Conservation (phyloP, 768 basidiomycete genomes). For the Xerocomellus chrysenteron region DNA sequence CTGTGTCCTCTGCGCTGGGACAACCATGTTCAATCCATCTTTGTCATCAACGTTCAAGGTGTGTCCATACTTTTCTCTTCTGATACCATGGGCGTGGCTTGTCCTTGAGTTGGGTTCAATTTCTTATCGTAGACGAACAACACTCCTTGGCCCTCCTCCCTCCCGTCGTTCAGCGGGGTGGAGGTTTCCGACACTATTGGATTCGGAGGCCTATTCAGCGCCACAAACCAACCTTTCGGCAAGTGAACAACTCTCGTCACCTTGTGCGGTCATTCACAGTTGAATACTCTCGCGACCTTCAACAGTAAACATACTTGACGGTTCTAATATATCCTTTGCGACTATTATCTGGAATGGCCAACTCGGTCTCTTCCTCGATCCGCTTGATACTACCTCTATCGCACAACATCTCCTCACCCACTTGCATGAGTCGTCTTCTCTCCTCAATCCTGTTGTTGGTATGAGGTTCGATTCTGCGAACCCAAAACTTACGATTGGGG, state of each 20-base stretch:
- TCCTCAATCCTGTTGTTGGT: conserved; percentile 32
- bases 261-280: neutral
- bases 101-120: neutral
- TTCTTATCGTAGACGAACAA: conserved; percentile 14
- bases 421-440: conserved; percentile 19
- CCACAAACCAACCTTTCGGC: conserved; percentile 16
- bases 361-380: conserved; percentile 27
- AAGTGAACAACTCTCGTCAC: neutral
- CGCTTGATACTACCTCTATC: conserved; percentile 14
- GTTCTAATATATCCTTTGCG: conserved; percentile 8
- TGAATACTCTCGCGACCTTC: neutral
- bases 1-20: conserved; percentile 28
- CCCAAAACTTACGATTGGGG: conserved; percentile 33
- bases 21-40: conserved; percentile 17
- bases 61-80: neutral
- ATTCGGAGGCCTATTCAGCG: conserved; percentile 20
- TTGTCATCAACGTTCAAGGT: conserved; percentile 28
- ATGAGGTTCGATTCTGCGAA: conserved; percentile 29
- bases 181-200: conserved; percentile 19
- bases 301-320: conserved; percentile 25
- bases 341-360: conserved; percentile 18
- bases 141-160: conserved; percentile 12
- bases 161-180: conserved; percentile 18
- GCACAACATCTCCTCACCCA: conserved; percentile 17
- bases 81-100: neutral